Percentiles rank a stretch among this genome's conserved stretches.
Evolutionary conservation across 2,329 filamentous ascomycete species (phyloP).

Genomic region (Diaporthe nobilis): DNA sequence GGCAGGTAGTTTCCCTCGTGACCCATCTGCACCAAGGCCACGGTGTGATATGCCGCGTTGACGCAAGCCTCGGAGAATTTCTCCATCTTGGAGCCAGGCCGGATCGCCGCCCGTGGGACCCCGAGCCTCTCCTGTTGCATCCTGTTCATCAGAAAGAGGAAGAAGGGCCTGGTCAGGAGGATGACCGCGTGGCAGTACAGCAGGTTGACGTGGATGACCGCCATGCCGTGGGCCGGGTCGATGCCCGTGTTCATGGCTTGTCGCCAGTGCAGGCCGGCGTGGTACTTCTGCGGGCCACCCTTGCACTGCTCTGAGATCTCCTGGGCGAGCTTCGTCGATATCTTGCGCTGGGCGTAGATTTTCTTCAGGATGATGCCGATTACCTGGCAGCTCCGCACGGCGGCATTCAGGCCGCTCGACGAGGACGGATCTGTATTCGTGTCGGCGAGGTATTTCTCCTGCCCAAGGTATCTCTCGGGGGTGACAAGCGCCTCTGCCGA

Average conservation of each 20-base stretch:
- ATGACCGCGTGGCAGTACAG: conserved; percentile 75
- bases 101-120: conserved; percentile 48
- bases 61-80: conserved; percentile 67
- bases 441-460: conserved; percentile 36
- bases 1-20: conserved; percentile 61
- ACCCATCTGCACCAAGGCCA: conserved; percentile 62
- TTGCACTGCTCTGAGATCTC: conserved; percentile 69
- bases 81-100: conserved; percentile 55
- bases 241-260: conserved; percentile 58
- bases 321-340: conserved; percentile 70
- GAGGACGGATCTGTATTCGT: conserved; percentile 42
- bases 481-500: conserved; percentile 61
- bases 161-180: conserved; percentile 75
- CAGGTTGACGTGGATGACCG: conserved; percentile 74
- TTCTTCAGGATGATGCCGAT: conserved; percentile 71
- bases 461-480: conserved; percentile 36
- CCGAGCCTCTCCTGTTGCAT: conserved; percentile 51
- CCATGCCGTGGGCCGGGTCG: conserved; percentile 65
- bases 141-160: conserved; percentile 69
- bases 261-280: conserved; percentile 64
- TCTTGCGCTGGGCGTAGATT: conserved; percentile 72
- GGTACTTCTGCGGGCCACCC: conserved; percentile 64
- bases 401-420: conserved; percentile 63
- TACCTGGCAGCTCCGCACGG: conserved; percentile 69
- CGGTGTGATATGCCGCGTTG: conserved; percentile 63